Conservation (phyloP, 768 basidiomycete genomes). For the Leccinum uliginosum region DNA sequence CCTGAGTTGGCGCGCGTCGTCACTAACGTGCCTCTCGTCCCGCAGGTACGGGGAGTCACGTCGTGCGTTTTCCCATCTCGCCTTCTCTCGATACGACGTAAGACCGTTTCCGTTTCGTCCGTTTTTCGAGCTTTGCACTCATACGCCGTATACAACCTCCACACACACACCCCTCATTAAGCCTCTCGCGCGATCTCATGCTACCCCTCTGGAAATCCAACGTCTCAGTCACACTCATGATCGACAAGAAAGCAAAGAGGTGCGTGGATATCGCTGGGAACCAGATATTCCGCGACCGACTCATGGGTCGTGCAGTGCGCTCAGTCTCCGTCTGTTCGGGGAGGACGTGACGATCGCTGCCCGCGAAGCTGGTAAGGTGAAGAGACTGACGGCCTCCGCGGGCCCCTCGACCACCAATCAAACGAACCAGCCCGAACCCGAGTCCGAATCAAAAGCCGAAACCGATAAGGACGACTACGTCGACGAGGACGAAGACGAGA, state of each 20-base stretch:
- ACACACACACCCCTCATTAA: no score
- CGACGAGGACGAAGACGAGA: not conserved
- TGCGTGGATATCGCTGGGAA: constrained; percentile 27
- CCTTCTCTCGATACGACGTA: constrained; percentile 51
- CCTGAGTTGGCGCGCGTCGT: not conserved
- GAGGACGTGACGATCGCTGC: constrained; percentile 64
- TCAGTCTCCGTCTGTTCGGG: constrained; percentile 82
- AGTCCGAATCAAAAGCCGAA: not conserved
- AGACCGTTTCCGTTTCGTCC: constrained; percentile 16
- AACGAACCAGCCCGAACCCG: not conserved
- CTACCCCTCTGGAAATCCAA: constrained; percentile 96
- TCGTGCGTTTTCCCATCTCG: constrained; percentile 64
- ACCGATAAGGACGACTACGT: not conserved
- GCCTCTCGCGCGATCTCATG: constrained; percentile 73
- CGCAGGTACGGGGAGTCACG: constrained; percentile 65
- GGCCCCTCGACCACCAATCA: not conserved
- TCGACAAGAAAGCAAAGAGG: constrained; percentile 97
- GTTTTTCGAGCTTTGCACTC: not conserved
- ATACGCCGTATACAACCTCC: no score
- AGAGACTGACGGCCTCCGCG: not conserved
- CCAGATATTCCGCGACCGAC: not conserved
- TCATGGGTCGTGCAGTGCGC: constrained; percentile 49
- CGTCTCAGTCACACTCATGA: constrained; percentile 83
- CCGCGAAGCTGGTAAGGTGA: constrained; percentile 33
- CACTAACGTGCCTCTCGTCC: not conserved